Evolutionary conservation across 805 yeast species (phyloP).

Genomic region (Soucietia sequanensis): DNA sequence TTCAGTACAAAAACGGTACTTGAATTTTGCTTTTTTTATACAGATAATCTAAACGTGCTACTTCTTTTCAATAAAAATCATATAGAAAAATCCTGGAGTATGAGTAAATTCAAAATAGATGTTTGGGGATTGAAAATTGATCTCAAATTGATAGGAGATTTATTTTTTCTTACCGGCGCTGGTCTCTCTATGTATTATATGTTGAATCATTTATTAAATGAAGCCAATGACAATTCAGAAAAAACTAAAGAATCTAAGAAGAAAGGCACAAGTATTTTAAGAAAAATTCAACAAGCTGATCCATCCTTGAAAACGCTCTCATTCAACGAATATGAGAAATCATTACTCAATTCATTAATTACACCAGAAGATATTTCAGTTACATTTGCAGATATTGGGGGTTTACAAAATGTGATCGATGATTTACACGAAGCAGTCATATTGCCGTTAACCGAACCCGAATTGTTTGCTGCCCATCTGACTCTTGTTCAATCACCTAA

Average conservation of each 20-base stretch:
- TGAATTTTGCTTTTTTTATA: neutral
- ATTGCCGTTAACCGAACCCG: slow-evolving; percentile 77
- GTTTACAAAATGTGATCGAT: slow-evolving; percentile 75
- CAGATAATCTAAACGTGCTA: slow-evolving; percentile 3
- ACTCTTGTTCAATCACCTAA: slow-evolving; percentile 82
- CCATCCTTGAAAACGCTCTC: slow-evolving; percentile 56
- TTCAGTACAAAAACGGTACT: no score
- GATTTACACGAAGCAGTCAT: slow-evolving; percentile 87
- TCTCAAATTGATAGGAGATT: slow-evolving; percentile 41
- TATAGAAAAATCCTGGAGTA: slow-evolving; percentile 5
- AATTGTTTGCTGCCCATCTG: slow-evolving; percentile 67
- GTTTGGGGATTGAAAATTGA: slow-evolving; percentile 38
- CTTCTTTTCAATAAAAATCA: neutral
- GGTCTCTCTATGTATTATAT: slow-evolving; percentile 70
- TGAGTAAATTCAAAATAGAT: slow-evolving; percentile 35
- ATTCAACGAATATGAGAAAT: slow-evolving; percentile 71
- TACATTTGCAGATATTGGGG: slow-evolving; percentile 83
- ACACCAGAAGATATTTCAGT: slow-evolving; percentile 81
- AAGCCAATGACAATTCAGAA: slow-evolving; percentile 29
- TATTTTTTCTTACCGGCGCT: slow-evolving; percentile 51
- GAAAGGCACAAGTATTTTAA: slow-evolving; percentile 47
- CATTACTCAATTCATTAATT: slow-evolving; percentile 74
- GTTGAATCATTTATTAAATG: slow-evolving; percentile 41
- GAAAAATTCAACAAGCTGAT: slow-evolving; percentile 40
- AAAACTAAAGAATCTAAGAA: slow-evolving; percentile 63